Evolutionary conservation across 306 rosid genomes (phyloP), one percentile per base, ranked within the genome.

Genomic region (Amphicarpaea edgeworthii): DNA sequence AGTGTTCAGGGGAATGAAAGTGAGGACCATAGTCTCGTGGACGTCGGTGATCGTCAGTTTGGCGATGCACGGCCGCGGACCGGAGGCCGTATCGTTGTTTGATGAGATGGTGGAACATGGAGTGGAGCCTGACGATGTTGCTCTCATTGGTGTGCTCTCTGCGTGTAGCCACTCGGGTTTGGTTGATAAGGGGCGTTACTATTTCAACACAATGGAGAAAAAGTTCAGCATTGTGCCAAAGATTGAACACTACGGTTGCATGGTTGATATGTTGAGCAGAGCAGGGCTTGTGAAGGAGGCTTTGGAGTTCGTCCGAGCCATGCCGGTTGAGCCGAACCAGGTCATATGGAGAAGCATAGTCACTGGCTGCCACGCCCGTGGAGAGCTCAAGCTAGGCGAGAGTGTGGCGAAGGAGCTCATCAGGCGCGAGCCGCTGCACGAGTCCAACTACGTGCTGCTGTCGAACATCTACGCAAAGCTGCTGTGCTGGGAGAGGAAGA

Each of bases 201-300:
- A 85, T 91, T 94, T 94, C 82, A 37, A 69, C 58, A 63, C 72
- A 30, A 94, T 94, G 97, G 66, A 24, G 49, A 80, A 70, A 68
- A 77, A 76, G n/a, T 87, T 86, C 12, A 41, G 79, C 45, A 81
- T 82, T 76, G 88, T 72, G n/a, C 95, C 97, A 0, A 88, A 83
- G 88, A 87, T 92, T 28, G 98, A 94, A 82, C 98, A 94, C 77
- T 90, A 85, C 58, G 98, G 97, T 49, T 94, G 98, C 81, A 79
- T 94, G 89, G 97, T 88, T 23, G 98, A 94, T 83, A 76, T 94
- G 86, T 73, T 90, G 21, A 85, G 98, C 83, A 86, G 97, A 88
- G 93, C 95, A 15, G 97, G 98, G 50, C 89, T 67, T 69, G 89
- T 91, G 53, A 79, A 90, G 26, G 98, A 94, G 57, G 97, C 97